These are phyloP conservation scores for Cicer arietinum DNA, from an alignment of 306 rosid species.

Conservation along the genomic window DNA sequence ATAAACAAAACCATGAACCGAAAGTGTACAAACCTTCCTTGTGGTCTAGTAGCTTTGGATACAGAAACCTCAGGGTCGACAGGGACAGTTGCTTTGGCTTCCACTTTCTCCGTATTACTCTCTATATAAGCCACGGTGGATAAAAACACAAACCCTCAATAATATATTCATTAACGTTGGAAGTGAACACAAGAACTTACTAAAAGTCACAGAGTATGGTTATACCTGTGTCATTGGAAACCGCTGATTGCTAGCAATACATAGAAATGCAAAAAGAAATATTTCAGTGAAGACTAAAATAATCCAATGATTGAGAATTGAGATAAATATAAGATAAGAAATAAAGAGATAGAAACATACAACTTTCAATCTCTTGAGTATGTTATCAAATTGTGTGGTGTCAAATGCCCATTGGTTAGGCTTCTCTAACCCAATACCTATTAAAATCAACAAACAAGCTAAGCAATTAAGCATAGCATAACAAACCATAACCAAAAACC, in stretches of 20 bases:
- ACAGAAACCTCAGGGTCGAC: slow-evolving; percentile 48
- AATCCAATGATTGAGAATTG: background rate
- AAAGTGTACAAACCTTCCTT: slow-evolving; percentile 74
- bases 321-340: background rate
- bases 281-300: background rate
- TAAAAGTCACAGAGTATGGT: background rate
- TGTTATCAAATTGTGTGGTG: slow-evolving; percentile 84
- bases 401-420: slow-evolving; percentile 96
- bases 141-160: slow-evolving; percentile 22
- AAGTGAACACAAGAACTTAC: background rate
- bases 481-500: background rate
- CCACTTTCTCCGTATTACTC: slow-evolving; percentile 44
- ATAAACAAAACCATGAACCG: background rate
- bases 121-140: slow-evolving; percentile 45
- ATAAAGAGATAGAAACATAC: slow-evolving; percentile 46
- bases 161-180: slow-evolving; percentile 2
- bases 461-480: background rate
- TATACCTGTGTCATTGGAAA: slow-evolving; percentile 60
- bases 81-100: slow-evolving; percentile 49
- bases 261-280: slow-evolving; percentile 4
- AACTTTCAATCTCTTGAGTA: slow-evolving; percentile 95
- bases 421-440: slow-evolving; percentile 90
- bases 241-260: slow-evolving; percentile 70
- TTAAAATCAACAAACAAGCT: background rate
- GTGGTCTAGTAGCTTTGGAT: slow-evolving; percentile 78